phyloP scores from a whole-genome alignment of 176 grass and related monocot genomes.

The Bothriochloa decipiens region DNA sequence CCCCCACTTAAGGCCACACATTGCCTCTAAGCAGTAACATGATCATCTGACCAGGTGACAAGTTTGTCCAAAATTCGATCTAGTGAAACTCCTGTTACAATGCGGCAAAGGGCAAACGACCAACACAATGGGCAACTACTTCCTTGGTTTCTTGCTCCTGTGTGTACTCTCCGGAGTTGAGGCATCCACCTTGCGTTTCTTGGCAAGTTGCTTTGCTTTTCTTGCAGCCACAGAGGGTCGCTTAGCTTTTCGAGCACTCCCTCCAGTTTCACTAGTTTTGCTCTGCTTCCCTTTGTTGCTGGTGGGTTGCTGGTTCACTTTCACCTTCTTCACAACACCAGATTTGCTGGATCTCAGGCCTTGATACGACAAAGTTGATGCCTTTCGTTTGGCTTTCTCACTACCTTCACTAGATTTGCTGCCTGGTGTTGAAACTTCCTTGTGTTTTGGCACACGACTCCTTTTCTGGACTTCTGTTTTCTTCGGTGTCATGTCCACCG shows the following conservation, averaged over 20 bases:
- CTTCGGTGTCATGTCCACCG: slow-evolving; percentile 42
- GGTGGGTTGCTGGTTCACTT: slow-evolving; percentile 36
- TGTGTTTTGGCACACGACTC: slow-evolving; percentile 29
- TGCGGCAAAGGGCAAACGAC: background rate
- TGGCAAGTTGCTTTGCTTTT: slow-evolving; percentile 66
- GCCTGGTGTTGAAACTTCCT: slow-evolving; percentile 29
- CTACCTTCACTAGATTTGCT: slow-evolving; percentile 37
- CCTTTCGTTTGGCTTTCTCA: slow-evolving; percentile 49
- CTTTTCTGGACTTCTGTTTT: slow-evolving; percentile 32
- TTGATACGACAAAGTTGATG: slow-evolving; percentile 69
- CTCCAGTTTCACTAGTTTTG: slow-evolving; percentile 27
- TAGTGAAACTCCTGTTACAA: background rate
- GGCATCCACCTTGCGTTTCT: too few relatives aligned
- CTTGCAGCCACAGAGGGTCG: slow-evolving; percentile 81
- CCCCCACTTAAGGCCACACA: background rate
- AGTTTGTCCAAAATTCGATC: slow-evolving; percentile 22
- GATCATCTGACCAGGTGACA: background rate
- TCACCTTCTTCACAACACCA: slow-evolving; percentile 67
- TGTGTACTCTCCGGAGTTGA: too few relatives aligned
- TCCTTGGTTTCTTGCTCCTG: slow-evolving; percentile 29
- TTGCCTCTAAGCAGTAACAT: background rate
- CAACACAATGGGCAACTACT: background rate
- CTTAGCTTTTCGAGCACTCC: slow-evolving; percentile 44
- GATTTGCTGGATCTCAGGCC: slow-evolving; percentile 74
- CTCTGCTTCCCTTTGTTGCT: slow-evolving; percentile 49